Evolutionary conservation across 495 filamentous ascomycete species (phyloP).

Genomic region (Lophium mytilinum): DNA sequence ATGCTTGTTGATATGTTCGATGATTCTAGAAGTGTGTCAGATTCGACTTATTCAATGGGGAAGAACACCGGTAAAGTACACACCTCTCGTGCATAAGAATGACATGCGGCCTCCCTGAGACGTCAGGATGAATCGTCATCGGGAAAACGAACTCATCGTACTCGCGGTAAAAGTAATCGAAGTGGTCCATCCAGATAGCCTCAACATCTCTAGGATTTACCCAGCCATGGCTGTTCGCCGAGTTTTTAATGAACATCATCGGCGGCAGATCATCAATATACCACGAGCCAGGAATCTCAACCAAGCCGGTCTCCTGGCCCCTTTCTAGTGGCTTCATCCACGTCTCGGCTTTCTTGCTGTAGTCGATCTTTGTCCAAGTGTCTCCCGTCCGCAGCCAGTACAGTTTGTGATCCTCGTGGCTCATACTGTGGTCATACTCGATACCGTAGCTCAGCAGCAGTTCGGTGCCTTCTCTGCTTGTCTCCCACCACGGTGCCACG

Average conservation of each 20-base stretch:
- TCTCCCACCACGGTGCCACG: conserved; percentile 49
- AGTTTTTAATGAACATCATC: conserved; percentile 50
- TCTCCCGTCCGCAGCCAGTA: conserved; percentile 47
- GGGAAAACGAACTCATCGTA: conserved; percentile 56
- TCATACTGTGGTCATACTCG: conserved; percentile 37
- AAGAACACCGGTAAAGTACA: conserved; percentile 2
- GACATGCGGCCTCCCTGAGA: conserved; percentile 50
- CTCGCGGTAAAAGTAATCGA: conserved; percentile 54
- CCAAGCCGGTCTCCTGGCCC: conserved; percentile 41
- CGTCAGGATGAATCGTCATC: conserved; percentile 54
- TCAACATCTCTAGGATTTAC: conserved; percentile 49
- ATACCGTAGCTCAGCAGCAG: conserved; percentile 38
- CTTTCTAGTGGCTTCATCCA: conserved; percentile 50
- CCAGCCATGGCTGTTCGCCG: conserved; percentile 48
- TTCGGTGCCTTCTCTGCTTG: conserved; percentile 43
- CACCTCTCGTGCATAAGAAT: conserved; percentile 49
- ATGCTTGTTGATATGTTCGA: conserved; percentile 44
- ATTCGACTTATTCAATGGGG: conserved; percentile 19
- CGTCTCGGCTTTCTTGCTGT: conserved; percentile 39
- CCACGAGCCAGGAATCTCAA: conserved; percentile 52
- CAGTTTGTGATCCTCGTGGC: conserved; percentile 42
- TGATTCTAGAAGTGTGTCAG: conserved; percentile 26
- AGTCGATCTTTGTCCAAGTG: conserved; percentile 44
- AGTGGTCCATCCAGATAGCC: conserved; percentile 51
- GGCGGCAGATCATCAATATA: conserved; percentile 50